phyloP scores from a whole-genome alignment of 1,139 yeast species.

The Yamadazyma dushanensis region DNA sequence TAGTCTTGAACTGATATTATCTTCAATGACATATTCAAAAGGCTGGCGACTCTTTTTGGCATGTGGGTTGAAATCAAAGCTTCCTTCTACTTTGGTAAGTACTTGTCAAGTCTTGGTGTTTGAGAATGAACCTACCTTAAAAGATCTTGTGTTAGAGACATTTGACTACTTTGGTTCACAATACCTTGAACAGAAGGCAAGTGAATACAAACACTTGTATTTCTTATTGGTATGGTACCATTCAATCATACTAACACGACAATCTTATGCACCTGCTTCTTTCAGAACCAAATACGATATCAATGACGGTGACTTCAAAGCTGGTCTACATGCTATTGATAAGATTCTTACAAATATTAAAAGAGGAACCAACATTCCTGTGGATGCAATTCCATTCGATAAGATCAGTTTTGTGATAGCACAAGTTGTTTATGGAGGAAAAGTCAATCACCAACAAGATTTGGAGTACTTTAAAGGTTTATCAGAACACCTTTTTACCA shows the following conservation, averaged over 20 bases:
- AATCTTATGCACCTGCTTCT: slow-evolving; percentile 62
- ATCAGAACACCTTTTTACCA: slow-evolving; percentile 27
- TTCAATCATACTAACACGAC: slow-evolving; percentile 57
- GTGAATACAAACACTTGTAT: slow-evolving; percentile 48
- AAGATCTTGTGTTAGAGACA: slow-evolving; percentile 45
- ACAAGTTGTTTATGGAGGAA: slow-evolving; percentile 72
- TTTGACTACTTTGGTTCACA: slow-evolving; percentile 29
- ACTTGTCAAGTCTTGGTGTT: slow-evolving; percentile 53
- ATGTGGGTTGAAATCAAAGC: slow-evolving; percentile 44
- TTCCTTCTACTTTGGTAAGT: slow-evolving; percentile 56
- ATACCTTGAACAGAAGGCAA: slow-evolving; percentile 27
- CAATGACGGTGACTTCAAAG: slow-evolving; percentile 70
- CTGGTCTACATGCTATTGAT: slow-evolving; percentile 48
- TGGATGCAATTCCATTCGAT: slow-evolving; percentile 58
- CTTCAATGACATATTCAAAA: slow-evolving; percentile 17
- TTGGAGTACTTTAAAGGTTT: slow-evolving; percentile 25
- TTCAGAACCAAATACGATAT: slow-evolving; percentile 65
- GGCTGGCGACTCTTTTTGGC: slow-evolving; percentile 61
- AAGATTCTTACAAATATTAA: slow-evolving; percentile 30
- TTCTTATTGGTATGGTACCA: slow-evolving; percentile 73
- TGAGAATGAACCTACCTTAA: slow-evolving; percentile 66
- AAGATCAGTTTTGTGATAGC: slow-evolving; percentile 52
- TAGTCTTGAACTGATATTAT: slow-evolving; percentile 47
- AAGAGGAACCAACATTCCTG: slow-evolving; percentile 37
- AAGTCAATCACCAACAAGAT: slow-evolving; percentile 55